phyloP scores from a whole-genome alignment of 176 grass and related monocot genomes.

The Alloteropsis semialata region DNA sequence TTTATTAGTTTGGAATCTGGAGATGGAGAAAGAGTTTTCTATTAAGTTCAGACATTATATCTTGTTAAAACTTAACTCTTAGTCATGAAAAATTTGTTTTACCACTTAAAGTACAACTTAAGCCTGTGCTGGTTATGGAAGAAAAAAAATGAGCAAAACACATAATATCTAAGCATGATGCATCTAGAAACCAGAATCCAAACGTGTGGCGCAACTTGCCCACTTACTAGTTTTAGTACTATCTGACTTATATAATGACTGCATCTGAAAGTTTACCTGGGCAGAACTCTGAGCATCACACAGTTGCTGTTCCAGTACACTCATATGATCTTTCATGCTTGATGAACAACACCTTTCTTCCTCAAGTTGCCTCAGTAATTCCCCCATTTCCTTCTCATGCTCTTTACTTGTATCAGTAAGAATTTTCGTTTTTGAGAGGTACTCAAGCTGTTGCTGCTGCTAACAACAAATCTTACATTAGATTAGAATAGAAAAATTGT shows the following conservation, averaged over 20 bases:
- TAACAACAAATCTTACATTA: conserved; percentile 44
- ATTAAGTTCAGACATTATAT: not conserved
- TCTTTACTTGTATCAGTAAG: conserved; percentile 51
- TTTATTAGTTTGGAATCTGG: conserved; percentile 12
- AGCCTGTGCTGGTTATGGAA: not conserved
- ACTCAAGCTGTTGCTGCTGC: conserved; percentile 83
- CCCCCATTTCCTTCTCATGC: conserved; percentile 61
- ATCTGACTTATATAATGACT: not conserved
- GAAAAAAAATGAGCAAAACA: not conserved
- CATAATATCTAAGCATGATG: conserved; percentile 6
- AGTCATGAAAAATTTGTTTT: not conserved
- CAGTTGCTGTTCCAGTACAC: conserved; percentile 44
- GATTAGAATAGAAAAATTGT: conserved; percentile 13
- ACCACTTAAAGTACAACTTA: not conserved
- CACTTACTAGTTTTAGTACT: not conserved
- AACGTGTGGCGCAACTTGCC: not conserved
- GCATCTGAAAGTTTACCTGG: conserved; percentile 50
- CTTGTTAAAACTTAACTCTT: not conserved
- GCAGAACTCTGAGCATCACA: conserved; percentile 53
- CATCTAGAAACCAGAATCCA: not conserved
- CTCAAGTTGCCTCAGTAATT: conserved; percentile 57
- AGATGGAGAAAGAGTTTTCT: not conserved
- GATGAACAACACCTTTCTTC: conserved; percentile 52
- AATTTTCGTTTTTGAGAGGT: conserved; percentile 48
- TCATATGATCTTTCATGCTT: conserved; percentile 46